A percentile compares a stretch with the other conserved stretches of the same genome.
Conservation (phyloP, 495 filamentous ascomycete genomes). For the Penicillium cinerascens region DNA sequence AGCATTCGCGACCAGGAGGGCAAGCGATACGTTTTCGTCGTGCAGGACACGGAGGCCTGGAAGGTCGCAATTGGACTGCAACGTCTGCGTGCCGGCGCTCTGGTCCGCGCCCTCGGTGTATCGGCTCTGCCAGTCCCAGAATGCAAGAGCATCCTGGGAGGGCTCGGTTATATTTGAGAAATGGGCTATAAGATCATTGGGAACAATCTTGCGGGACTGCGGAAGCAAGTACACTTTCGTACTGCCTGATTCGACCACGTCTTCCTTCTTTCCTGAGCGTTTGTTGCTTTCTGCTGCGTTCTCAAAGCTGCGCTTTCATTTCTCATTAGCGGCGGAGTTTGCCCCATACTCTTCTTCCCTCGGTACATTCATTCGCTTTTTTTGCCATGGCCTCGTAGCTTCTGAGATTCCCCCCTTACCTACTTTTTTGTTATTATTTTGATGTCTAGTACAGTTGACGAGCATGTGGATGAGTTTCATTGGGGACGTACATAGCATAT, state of each 20-base stretch:
- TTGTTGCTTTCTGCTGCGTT: not conserved
- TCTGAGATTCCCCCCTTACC: constrained; percentile 21
- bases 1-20: constrained; percentile 80
- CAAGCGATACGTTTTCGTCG: constrained; percentile 76
- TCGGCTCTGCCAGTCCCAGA: constrained; percentile 57
- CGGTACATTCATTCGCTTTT: constrained; percentile 24
- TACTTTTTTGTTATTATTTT: constrained; percentile 6
- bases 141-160: constrained; percentile 55
- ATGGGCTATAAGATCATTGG: not conserved
- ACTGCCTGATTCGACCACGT: not conserved
- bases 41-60: constrained; percentile 84
- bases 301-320: constrained; percentile 9
- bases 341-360: constrained; percentile 24
- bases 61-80: constrained; percentile 84
- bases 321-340: constrained; percentile 35
- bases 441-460: constrained; percentile 16
- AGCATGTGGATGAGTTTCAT: constrained; percentile 13
- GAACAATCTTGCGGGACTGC: not conserved
- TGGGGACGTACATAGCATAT: constrained; percentile 23
- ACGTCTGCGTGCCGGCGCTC: constrained; percentile 65
- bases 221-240: not conserved
- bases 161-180: constrained; percentile 55
- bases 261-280: not conserved
- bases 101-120: constrained; percentile 65
- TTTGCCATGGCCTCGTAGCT: constrained; percentile 15